A percentile compares a stretch with the other conserved stretches of the same genome.
These are phyloP conservation scores for Eucalyptus lansdowneana DNA, from an alignment of 345 rosid species.

Conservation along the genomic window DNA sequence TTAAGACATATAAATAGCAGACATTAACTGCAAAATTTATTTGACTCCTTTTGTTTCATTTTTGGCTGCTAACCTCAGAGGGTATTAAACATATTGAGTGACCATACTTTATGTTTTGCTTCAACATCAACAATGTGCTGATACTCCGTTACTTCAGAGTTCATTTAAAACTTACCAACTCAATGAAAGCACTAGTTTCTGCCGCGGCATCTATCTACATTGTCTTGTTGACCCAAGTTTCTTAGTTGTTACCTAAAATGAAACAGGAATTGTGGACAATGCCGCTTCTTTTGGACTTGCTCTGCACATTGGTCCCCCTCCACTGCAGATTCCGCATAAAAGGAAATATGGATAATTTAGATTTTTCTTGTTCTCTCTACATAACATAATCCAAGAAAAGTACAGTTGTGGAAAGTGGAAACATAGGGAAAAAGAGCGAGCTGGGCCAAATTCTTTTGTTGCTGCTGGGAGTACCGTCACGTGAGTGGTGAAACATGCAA, in stretches of 20 bases:
- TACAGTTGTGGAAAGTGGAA: background rate
- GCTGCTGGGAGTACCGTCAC: background rate
- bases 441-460: background rate
- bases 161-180: background rate
- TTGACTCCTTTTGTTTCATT: background rate
- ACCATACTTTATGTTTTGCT: background rate
- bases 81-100: background rate
- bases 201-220: background rate
- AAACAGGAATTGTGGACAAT: background rate
- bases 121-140: background rate
- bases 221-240: background rate
- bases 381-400: background rate
- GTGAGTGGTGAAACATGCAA: background rate
- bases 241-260: background rate
- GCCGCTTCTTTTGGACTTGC: background rate
- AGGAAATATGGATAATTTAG: background rate
- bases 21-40: background rate
- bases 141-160: background rate
- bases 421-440: background rate
- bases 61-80: background rate
- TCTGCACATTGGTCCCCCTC: background rate
- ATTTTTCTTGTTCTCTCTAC: background rate
- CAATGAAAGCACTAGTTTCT: background rate
- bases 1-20: background rate
- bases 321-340: rapidly evolving